Evolutionary conservation across 805 yeast genomes (phyloP), one percentile per base, ranked within the genome.

Genomic region (Ogataea neopini): DNA sequence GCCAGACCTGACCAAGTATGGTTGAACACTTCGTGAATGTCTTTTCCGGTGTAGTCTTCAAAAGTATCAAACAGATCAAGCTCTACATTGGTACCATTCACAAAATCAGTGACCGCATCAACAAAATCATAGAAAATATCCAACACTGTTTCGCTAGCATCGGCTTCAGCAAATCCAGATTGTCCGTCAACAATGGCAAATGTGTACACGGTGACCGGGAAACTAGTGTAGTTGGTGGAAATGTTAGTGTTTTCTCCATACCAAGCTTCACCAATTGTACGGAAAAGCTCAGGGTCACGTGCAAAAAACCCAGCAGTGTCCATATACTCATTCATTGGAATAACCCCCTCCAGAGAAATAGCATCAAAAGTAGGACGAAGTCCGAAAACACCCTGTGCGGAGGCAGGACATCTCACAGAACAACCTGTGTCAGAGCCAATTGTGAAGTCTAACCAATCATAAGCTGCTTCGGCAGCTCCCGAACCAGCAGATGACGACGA

Each of bases 381-480:
- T 22, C 51, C 51, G 20, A 39, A 48, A 15, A 48, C 40, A 15
- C 51, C 51, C 26, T 48, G 51, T 15, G 51, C 17, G 10, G 43
- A 14, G 10, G 51, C 51, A 3, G 51, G 51, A 37, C 51, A 48
- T 15, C 51, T 30, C 13, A 48, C 51, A 11, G 51, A 48, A 14
- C 51, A 48, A 3, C 51, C 51, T 3, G 51, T 48, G 32, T 48
- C 51, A 2, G 51, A 48, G 7, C 51, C 51, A 18, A 48, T 33
- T 9, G 51, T 48, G 26, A 48, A 14, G 28, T 48, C 51, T 17
- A 48, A 28, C 51, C 51, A 48, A 18, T 48, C 51, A 23, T 48
- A 48, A 1, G 51, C 51, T 20, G 51, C 51, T 26, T 48, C 51
- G 3, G 51, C 51, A 8, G 51, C 51, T 8, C 51, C 51, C 10